Conservation (phyloP, 768 basidiomycete species). For the Boletus rubroflammeus region DNA sequence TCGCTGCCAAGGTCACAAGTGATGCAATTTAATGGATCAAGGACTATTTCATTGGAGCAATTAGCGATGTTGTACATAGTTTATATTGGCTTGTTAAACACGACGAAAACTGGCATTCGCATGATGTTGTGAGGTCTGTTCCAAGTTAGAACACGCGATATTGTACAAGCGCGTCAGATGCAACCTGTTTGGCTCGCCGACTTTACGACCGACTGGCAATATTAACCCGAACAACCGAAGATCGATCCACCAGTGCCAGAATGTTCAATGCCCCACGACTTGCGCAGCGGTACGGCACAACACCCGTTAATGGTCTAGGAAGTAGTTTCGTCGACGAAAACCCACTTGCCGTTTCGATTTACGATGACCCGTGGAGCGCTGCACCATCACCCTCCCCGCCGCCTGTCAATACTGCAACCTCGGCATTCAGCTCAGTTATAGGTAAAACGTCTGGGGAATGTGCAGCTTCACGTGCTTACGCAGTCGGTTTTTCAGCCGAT, state of each 20-base stretch:
- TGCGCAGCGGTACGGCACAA: slow-evolving; percentile 60
- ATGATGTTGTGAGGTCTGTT: background rate
- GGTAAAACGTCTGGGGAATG: slow-evolving; percentile 36
- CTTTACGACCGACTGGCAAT: slow-evolving; percentile 7
- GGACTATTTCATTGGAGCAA: slow-evolving; percentile 10
- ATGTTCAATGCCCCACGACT: slow-evolving; percentile 89
- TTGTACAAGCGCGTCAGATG: background rate
- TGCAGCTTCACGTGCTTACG: slow-evolving; percentile 5
- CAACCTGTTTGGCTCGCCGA: slow-evolving; percentile 11
- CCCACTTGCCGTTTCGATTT: slow-evolving; percentile 67
- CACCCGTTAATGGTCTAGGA: slow-evolving; percentile 57
- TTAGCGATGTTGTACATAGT: slow-evolving; percentile 19
- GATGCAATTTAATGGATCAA: slow-evolving; percentile 30
- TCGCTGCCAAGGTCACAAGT: slow-evolving; percentile 65
- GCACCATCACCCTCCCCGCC: slow-evolving; percentile 70
- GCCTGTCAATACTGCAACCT: slow-evolving; percentile 46
- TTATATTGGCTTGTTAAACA: slow-evolving; percentile 17
- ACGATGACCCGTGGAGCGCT: slow-evolving; percentile 82
- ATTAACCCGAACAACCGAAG: slow-evolving; percentile 8
- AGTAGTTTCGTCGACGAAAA: slow-evolving; percentile 75
- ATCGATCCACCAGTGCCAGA: slow-evolving; percentile 16
- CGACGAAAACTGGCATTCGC: background rate
- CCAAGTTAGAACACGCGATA: slow-evolving; percentile 4
- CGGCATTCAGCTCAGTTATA: slow-evolving; percentile 66
- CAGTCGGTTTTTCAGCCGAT: slow-evolving; percentile 49